Base-by-base conservation (phyloP, 106 monocot genomes). In the Dendrobium officinale region DNA sequence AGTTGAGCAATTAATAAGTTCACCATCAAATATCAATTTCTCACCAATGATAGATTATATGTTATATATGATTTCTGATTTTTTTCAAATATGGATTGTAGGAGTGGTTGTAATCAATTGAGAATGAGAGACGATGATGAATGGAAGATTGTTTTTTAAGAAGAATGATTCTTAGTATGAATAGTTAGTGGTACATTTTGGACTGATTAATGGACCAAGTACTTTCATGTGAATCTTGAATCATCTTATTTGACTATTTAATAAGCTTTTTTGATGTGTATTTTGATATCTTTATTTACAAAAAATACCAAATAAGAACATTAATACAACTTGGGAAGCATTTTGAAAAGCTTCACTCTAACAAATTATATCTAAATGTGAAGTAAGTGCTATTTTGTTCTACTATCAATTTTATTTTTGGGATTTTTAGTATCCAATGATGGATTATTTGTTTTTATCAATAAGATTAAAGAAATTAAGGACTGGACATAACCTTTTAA, bases 1-100 rank as follows among this genome's bases (percentile, higher is more conserved):
- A 77, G 77, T 31, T 7, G 66, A 9, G 59, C 66, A 1, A 41
- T 82, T 4, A 82, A 82, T 16, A 76, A 77, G 48, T 76, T 77
- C 29, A 77, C 82, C 1, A 67, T 77, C 6, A 77, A 82, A 4
- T 82, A 77, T 67, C 44, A 19, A 29, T 82, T 82, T 66, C 75
- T 47, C 41, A 76, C 61, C 61, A 42, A 75, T 55, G 6, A 22
- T 82, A 6, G 81, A 82, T 27, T 75, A 66, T 22, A 4, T 77
- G 15, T 41, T 82, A 40, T 41, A 77, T 15, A 61, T n/a, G 16
- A 17, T 61, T 9, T 19, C 1, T 19, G 61, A 17, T 33, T 72
- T 6, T 73, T 72, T 31, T 72, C 72, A 3, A 72, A 80, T 29
- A 72, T 72, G 29, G 51, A 80, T 54, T 27, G 64, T 1, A 18